Conservation (phyloP, 2,329 filamentous ascomycete genomes). For the Arthrobotrys pseudoclavata region DNA sequence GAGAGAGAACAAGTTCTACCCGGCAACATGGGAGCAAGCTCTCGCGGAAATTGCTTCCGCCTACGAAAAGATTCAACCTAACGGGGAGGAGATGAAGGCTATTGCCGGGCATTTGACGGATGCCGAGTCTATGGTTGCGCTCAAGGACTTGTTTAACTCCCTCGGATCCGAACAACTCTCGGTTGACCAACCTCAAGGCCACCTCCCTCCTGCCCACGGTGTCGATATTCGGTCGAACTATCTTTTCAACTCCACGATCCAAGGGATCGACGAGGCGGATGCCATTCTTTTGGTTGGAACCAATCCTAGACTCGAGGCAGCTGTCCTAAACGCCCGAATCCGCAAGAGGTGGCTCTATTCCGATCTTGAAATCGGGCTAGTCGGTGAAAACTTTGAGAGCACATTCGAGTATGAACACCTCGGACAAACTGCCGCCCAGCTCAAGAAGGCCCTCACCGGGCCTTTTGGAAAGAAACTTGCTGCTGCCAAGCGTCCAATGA, state of each 20-base stretch:
- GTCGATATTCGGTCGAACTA: slow-evolving; percentile 95
- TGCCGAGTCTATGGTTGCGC: slow-evolving; percentile 91
- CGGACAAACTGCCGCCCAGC: slow-evolving; percentile 80
- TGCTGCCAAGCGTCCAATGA: slow-evolving; percentile 91
- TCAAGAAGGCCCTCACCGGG: slow-evolving; percentile 88
- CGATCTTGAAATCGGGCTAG: slow-evolving; percentile 89
- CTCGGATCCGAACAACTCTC: slow-evolving; percentile 96
- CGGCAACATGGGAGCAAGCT: slow-evolving; percentile 95
- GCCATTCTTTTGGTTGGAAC: slow-evolving; percentile 91
- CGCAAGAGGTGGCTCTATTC: slow-evolving; percentile 98
- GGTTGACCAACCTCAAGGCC: slow-evolving; percentile 88
- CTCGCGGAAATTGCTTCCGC: slow-evolving; percentile 86
- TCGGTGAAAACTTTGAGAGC: slow-evolving; percentile 91
- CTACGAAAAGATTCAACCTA: slow-evolving; percentile 82
- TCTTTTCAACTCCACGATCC: slow-evolving; percentile 95
- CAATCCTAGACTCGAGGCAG: slow-evolving; percentile 94
- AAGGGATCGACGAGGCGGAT: slow-evolving; percentile 93
- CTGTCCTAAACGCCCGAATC: slow-evolving; percentile 94
- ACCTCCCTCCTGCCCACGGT: slow-evolving; percentile 87
- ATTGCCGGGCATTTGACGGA: slow-evolving; percentile 92
- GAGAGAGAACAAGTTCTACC: slow-evolving; percentile 89
- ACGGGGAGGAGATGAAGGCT: slow-evolving; percentile 95
- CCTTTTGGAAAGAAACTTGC: slow-evolving; percentile 93
- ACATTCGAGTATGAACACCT: slow-evolving; percentile 97
- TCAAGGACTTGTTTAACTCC: slow-evolving; percentile 97